A percentile compares a stretch with the other conserved stretches of the same genome.
Evolutionary conservation across 148 eudicot species (phyloP).

Genomic region (Chenopodium berlandieri): DNA sequence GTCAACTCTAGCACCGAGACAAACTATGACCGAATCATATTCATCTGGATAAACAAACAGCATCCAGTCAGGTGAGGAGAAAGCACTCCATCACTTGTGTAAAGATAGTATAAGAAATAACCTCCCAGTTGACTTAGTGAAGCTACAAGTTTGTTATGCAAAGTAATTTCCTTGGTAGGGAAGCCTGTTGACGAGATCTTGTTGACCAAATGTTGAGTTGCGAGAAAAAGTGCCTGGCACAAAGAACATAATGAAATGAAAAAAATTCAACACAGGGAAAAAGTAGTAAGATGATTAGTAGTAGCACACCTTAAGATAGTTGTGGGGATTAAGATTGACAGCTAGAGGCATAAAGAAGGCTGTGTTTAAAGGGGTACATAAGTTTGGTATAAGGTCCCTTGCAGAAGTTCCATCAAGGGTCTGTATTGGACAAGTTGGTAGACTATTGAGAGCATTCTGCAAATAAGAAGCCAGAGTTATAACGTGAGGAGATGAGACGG

Average conservation of each 20-base stretch:
- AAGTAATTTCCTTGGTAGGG: constrained; percentile 38
- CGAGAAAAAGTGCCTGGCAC: constrained; percentile 64
- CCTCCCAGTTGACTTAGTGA: constrained; percentile 67
- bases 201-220: constrained; percentile 57
- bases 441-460: constrained; percentile 76
- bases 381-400: constrained; percentile 60
- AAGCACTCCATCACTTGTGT: constrained; percentile 8
- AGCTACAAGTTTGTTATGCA: constrained; percentile 48
- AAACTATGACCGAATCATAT: constrained; percentile 78
- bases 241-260: not conserved
- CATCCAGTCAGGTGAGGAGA: constrained; percentile 9
- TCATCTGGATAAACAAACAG: constrained; percentile 48
- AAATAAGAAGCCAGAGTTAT: constrained; percentile 19
- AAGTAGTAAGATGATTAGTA: no score
- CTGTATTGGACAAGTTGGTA: constrained; percentile 73
- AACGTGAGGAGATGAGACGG: no score
- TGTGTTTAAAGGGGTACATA: constrained; percentile 58
- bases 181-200: constrained; percentile 37
- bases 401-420: constrained; percentile 56
- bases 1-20: constrained; percentile 78
- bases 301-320: constrained; percentile 65
- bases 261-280: no score
- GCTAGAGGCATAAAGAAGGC: constrained; percentile 96
- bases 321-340: constrained; percentile 67
- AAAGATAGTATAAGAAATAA: constrained; percentile 23